phyloP scores from a whole-genome alignment of 768 basidiomycete genomes.

The Roridomyces roridus region DNA sequence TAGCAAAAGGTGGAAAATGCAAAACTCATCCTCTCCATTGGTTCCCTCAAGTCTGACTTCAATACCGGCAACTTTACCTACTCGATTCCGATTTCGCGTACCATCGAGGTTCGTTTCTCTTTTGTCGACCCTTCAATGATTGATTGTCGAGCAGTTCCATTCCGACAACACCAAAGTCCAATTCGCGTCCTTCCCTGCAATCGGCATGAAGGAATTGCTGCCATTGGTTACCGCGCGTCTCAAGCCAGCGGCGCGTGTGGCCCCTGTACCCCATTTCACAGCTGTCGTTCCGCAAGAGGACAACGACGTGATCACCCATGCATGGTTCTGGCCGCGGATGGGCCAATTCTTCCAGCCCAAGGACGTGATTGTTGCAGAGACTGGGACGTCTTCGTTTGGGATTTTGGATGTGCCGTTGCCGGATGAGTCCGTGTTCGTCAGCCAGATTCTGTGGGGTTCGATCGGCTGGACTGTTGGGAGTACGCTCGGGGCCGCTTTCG shows the following conservation, averaged over 20 bases:
- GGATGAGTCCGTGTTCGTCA: constrained; percentile 64
- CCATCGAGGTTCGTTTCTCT: constrained; percentile 61
- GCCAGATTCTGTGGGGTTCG: constrained; percentile 89
- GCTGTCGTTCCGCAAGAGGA: constrained; percentile 56
- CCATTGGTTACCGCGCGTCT: constrained; percentile 70
- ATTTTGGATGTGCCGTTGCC: constrained; percentile 84
- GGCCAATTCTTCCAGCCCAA: constrained; percentile 70
- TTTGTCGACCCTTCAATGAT: neutral
- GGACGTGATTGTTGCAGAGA: constrained; percentile 88
- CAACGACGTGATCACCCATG: constrained; percentile 67
- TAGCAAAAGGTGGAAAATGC: constrained; percentile 78
- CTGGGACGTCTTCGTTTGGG: constrained; percentile 74
- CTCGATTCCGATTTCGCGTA: constrained; percentile 60
- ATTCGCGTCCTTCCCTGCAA: constrained; percentile 64
- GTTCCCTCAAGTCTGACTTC: constrained; percentile 77
- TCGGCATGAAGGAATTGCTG: constrained; percentile 81
- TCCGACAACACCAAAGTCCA: constrained; percentile 73
- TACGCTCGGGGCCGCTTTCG: constrained; percentile 81
- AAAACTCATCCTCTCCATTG: constrained; percentile 78
- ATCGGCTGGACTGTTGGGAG: constrained; percentile 91
- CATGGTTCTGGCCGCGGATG: constrained; percentile 85
- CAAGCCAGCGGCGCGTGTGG: constrained; percentile 44
- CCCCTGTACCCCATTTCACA: constrained; percentile 53
- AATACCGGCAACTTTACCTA: constrained; percentile 91
- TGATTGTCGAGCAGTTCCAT: constrained; percentile 60